Conservation (phyloP, 1,139 yeast genomes). For the Yamadazyma epiphylla region DNA sequence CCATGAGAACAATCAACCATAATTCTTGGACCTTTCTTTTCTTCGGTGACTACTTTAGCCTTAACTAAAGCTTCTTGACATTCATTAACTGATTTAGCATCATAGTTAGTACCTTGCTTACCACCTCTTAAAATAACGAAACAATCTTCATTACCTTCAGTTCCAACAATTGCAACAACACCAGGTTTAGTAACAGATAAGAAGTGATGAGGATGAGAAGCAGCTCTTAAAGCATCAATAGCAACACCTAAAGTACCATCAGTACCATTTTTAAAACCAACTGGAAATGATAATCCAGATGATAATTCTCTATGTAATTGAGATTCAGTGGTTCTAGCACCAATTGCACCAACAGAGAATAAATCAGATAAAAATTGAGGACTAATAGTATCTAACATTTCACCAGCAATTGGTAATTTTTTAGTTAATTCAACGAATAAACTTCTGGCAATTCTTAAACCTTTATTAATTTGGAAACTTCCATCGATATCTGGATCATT, state of each 20-base stretch:
- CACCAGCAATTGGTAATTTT: slow-evolving; percentile 86
- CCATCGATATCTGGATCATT: slow-evolving; percentile 97
- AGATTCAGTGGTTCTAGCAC: slow-evolving; percentile 97
- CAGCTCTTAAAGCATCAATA: slow-evolving; percentile 89
- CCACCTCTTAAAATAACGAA: slow-evolving; percentile 96
- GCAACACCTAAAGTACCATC: slow-evolving; percentile 93
- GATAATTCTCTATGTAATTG: slow-evolving; percentile 96
- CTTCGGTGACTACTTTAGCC: slow-evolving; percentile 48
- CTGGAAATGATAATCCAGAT: slow-evolving; percentile 93
- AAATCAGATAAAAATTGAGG: slow-evolving; percentile 91
- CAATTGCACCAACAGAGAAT: slow-evolving; percentile 92
- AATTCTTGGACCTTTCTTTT: slow-evolving; percentile 58
- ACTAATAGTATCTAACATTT: slow-evolving; percentile 95
- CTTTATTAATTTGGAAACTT: slow-evolving; percentile 91
- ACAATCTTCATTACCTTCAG: slow-evolving; percentile 89
- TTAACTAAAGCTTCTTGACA: slow-evolving; percentile 64
- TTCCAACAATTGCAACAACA: slow-evolving; percentile 90
- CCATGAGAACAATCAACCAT: slow-evolving; percentile 99
- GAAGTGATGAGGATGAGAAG: slow-evolving; percentile 91
- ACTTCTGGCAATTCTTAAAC: slow-evolving; percentile 82
- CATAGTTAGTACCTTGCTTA: slow-evolving; percentile 86
- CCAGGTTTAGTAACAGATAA: slow-evolving; percentile 85
- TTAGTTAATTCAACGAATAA: slow-evolving; percentile 82
- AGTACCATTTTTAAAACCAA: slow-evolving; percentile 96
- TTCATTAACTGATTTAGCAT: slow-evolving; percentile 63